Percentiles rank a stretch among this genome's conserved stretches.
phyloP scores from a whole-genome alignment of 2,329 filamentous ascomycete genomes.

The Pseudogymnoascus sp. region DNA sequence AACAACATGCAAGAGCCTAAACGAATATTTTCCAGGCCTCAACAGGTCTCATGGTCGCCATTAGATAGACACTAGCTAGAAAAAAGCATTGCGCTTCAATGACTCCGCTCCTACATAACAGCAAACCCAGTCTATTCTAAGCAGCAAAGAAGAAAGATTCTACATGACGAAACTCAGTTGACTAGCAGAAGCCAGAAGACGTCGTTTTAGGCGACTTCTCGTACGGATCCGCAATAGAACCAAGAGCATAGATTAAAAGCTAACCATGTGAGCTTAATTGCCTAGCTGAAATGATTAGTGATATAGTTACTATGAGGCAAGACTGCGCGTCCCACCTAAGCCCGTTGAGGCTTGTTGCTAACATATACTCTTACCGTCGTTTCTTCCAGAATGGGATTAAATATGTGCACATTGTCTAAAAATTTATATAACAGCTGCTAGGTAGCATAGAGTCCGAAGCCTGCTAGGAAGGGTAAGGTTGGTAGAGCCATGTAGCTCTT shows the following conservation, averaged over 20 bases:
- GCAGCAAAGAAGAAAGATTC: slow-evolving; percentile 36
- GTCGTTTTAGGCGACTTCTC: not conserved
- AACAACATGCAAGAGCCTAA: slow-evolving; percentile 42
- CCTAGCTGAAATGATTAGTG: not conserved
- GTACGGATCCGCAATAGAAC: slow-evolving; percentile 11
- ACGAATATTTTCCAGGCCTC: slow-evolving; percentile 45
- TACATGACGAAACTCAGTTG: slow-evolving; percentile 37
- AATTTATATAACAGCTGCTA: slow-evolving; percentile 32
- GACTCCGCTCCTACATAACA: slow-evolving; percentile 34
- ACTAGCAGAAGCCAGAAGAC: not conserved
- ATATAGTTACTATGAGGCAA: slow-evolving; percentile 12
- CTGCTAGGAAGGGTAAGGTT: not conserved
- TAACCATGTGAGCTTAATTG: not conserved
- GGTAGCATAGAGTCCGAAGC: slow-evolving; percentile 30
- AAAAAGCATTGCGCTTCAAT: slow-evolving; percentile 44
- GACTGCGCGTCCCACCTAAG: slow-evolving; percentile 16
- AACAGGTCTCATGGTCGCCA: slow-evolving; percentile 38
- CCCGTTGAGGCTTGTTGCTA: slow-evolving; percentile 13
- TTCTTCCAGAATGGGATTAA: slow-evolving; percentile 44
- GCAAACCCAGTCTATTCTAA: slow-evolving; percentile 40
- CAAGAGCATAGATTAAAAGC: slow-evolving; percentile 14
- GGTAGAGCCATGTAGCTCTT: not conserved
- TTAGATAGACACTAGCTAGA: slow-evolving; percentile 40
- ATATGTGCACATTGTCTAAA: slow-evolving; percentile 40
- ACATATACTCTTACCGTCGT: slow-evolving; percentile 13